Conservation (phyloP, 2,329 filamentous ascomycete genomes). For the Pseudogymnoascus sp. region DNA sequence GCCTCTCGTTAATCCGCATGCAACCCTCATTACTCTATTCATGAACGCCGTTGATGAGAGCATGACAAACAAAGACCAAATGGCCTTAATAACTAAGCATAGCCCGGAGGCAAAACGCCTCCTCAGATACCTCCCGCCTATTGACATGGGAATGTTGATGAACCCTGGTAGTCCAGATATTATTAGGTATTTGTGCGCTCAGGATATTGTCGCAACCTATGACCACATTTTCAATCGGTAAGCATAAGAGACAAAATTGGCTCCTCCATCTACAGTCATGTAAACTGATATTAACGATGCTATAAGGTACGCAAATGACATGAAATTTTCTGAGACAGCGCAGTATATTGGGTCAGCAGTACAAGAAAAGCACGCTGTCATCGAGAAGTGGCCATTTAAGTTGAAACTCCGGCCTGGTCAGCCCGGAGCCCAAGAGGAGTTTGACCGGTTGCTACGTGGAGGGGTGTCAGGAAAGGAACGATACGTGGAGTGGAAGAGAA, state of each 20-base stretch:
- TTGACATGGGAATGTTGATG: background rate
- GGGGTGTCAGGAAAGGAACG: slow-evolving; percentile 22
- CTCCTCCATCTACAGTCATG: background rate
- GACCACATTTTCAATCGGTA: background rate
- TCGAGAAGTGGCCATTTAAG: slow-evolving; percentile 31
- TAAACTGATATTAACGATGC: background rate
- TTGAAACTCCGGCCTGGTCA: slow-evolving; percentile 24
- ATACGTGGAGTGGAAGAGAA: slow-evolving; percentile 32
- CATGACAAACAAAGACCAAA: background rate
- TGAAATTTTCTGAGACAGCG: background rate
- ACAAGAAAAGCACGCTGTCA: slow-evolving; percentile 19
- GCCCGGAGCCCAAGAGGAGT: slow-evolving; percentile 29
- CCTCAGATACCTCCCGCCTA: background rate
- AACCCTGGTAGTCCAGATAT: background rate
- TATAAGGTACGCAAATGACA: background rate
- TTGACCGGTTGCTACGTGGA: slow-evolving; percentile 24
- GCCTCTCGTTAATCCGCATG: slow-evolving; percentile 32
- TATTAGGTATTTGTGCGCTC: background rate
- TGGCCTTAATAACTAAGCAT: background rate
- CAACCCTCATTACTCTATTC: slow-evolving; percentile 39
- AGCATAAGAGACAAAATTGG: background rate
- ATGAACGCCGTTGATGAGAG: slow-evolving; percentile 32
- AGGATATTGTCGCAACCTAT: background rate
- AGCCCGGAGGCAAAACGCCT: background rate
- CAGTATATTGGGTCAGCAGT: background rate